Percentiles rank a stretch among this genome's conserved stretches.
Evolutionary conservation across 2,329 filamentous ascomycete genomes (phyloP).

Genomic region (Clarireedia sp.): DNA sequence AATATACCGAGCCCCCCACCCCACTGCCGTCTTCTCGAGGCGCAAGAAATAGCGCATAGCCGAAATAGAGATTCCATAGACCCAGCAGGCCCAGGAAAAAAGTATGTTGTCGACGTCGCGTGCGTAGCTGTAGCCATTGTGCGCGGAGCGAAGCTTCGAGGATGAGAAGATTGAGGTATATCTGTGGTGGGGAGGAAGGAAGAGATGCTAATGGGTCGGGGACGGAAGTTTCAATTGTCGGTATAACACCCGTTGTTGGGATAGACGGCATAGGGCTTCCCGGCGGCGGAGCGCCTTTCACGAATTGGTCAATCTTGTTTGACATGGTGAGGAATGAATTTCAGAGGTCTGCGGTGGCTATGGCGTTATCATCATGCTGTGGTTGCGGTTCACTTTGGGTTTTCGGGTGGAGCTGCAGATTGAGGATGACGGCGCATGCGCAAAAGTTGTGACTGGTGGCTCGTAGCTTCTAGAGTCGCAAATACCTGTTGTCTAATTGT

Average conservation of each 20-base stretch:
- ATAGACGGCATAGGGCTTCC: slow-evolving; percentile 33
- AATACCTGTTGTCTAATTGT: too few species aligned
- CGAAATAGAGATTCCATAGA: slow-evolving; percentile 76
- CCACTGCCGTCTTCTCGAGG: slow-evolving; percentile 91
- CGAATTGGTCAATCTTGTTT: slow-evolving; percentile 59
- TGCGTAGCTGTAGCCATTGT: slow-evolving; percentile 85
- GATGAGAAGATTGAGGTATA: slow-evolving; percentile 96
- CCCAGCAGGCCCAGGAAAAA: slow-evolving; percentile 79
- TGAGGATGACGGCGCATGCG: not conserved
- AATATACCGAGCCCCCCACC: slow-evolving; percentile 89
- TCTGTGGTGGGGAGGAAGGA: slow-evolving; percentile 39
- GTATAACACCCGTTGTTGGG: slow-evolving; percentile 34
- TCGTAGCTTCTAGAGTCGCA: not conserved
- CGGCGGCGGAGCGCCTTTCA: slow-evolving; percentile 77
- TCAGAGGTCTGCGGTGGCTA: slow-evolving; percentile 7
- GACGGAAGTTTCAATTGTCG: slow-evolving; percentile 22
- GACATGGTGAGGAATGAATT: slow-evolving; percentile 22
- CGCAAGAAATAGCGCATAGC: slow-evolving; percentile 86
- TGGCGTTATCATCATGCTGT: slow-evolving; percentile 15
- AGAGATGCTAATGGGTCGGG: slow-evolving; percentile 29
- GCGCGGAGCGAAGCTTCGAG: slow-evolving; percentile 89
- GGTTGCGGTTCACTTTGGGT: not conserved
- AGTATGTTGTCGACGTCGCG: slow-evolving; percentile 81
- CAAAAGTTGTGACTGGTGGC: not conserved
- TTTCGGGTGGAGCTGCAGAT: not conserved